Evolutionary conservation across 305 asterid species (phyloP).

Genomic region (Coffea humblotiana): DNA sequence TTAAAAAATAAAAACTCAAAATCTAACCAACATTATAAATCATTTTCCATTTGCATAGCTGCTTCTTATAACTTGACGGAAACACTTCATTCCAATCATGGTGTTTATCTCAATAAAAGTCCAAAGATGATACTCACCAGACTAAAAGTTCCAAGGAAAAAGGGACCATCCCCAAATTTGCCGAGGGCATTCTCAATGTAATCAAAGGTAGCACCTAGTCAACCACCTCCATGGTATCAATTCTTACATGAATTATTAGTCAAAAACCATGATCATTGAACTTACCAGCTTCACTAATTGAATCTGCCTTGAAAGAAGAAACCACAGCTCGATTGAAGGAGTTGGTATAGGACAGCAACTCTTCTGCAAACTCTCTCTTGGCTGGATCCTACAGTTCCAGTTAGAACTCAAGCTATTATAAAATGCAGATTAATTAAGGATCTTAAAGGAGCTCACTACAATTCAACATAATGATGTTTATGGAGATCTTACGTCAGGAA

Average conservation of each 20-base stretch:
- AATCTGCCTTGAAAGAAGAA: conserved; percentile 55
- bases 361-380: conserved; percentile 59
- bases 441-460: background rate
- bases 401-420: conserved; percentile 18
- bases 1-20: background rate
- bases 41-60: background rate
- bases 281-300: conserved; percentile 49
- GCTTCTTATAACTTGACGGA: background rate
- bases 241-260: background rate
- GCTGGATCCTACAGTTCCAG: conserved; percentile 45
- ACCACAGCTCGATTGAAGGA: conserved; percentile 52
- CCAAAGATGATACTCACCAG: conserved; percentile 40
- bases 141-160: conserved; percentile 82
- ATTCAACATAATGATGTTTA: background rate
- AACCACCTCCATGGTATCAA: conserved; percentile 22
- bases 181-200: conserved; percentile 66
- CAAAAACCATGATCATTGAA: background rate
- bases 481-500: conserved; percentile 57
- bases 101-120: background rate
- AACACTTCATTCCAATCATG: background rate
- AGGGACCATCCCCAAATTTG: conserved; percentile 66
- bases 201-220: conserved; percentile 60
- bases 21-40: background rate
- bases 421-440: conserved; percentile 15
- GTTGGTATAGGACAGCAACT: conserved; percentile 47